Conservation (phyloP, 768 basidiomycete species). For the Lentinula guzmanii region DNA sequence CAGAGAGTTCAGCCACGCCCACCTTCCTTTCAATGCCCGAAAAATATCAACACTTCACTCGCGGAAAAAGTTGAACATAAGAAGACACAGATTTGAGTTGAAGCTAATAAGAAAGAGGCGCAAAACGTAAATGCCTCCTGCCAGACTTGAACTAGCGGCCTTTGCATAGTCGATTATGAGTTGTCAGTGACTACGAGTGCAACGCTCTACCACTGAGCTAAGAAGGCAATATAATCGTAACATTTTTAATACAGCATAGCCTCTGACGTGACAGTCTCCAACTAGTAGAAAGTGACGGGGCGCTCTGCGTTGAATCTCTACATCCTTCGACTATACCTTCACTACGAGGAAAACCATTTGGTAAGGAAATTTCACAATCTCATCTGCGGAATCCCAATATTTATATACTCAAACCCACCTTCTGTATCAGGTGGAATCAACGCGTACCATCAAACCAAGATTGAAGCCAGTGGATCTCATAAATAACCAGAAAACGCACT, state of each 20-base stretch:
- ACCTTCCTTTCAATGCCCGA: too few relatives aligned
- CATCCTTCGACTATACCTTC: not conserved
- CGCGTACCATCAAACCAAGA: constrained; percentile 94
- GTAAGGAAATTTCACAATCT: not conserved
- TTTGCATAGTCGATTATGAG: not conserved
- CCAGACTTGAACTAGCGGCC: constrained; percentile 3
- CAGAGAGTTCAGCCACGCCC: too few relatives aligned
- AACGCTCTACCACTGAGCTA: constrained; percentile 5
- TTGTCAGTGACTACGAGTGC: not conserved
- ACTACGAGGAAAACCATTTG: not conserved
- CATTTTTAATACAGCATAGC: not conserved
- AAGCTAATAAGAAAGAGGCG: not conserved
- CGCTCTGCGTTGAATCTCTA: not conserved
- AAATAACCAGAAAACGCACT: constrained; percentile 96
- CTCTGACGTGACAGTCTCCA: not conserved
- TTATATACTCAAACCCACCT: not conserved
- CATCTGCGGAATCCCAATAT: not conserved
- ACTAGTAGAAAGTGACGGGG: not conserved
- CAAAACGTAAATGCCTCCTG: not conserved
- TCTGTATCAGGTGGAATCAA: constrained; percentile 58
- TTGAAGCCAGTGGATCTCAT: constrained; percentile 84
- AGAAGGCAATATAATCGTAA: not conserved
- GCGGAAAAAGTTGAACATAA: too few relatives aligned
- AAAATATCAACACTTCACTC: too few relatives aligned
- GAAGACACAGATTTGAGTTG: too few relatives aligned